Evolutionary conservation across 1,284 basidiomycete genomes (phyloP).

Genomic region (Porogramme epimiltina): DNA sequence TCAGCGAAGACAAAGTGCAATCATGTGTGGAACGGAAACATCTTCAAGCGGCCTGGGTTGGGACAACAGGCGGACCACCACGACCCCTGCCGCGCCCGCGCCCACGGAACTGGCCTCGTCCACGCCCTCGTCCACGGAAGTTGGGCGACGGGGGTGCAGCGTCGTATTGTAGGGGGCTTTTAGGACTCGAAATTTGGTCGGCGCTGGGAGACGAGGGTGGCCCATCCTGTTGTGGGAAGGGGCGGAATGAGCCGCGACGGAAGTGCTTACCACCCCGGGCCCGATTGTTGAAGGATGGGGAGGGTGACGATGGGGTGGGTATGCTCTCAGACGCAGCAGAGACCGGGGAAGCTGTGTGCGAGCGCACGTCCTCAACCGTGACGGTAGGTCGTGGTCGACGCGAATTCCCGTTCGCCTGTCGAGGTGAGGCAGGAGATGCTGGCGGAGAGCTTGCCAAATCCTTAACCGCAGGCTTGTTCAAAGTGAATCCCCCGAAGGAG

Average conservation of each 20-base stretch:
- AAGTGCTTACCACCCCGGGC: slow-evolving; percentile 12
- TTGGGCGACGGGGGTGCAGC: neutral
- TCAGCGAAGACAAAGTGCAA: too few species aligned
- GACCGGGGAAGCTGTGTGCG: slow-evolving; percentile 9
- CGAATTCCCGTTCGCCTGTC: slow-evolving; percentile 7
- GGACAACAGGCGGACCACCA: too few species aligned
- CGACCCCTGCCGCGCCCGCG: slow-evolving; percentile 36
- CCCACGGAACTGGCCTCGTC: slow-evolving; percentile 37
- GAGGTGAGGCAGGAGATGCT: neutral
- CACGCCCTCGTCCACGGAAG: slow-evolving; percentile 17
- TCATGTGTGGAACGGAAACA: too few species aligned
- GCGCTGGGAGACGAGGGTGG: neutral
- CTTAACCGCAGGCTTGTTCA: neutral
- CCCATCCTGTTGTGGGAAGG: slow-evolving; percentile 5
- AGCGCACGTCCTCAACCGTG: slow-evolving; percentile 6
- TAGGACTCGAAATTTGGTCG: neutral
- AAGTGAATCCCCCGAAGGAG: slow-evolving; percentile 49
- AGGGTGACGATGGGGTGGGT: slow-evolving; percentile 1
- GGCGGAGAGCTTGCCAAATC: neutral
- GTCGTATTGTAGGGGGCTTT: neutral
- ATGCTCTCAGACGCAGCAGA: slow-evolving; percentile 5
- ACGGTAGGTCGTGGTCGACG: slow-evolving; percentile 13
- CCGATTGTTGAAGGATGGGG: neutral
- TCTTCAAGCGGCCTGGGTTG: too few species aligned
- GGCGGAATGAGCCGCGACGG: slow-evolving; percentile 16